phyloP scores from a whole-genome alignment of 225 moss, liverwort and hornwort species.

The Ulota crispa region DNA sequence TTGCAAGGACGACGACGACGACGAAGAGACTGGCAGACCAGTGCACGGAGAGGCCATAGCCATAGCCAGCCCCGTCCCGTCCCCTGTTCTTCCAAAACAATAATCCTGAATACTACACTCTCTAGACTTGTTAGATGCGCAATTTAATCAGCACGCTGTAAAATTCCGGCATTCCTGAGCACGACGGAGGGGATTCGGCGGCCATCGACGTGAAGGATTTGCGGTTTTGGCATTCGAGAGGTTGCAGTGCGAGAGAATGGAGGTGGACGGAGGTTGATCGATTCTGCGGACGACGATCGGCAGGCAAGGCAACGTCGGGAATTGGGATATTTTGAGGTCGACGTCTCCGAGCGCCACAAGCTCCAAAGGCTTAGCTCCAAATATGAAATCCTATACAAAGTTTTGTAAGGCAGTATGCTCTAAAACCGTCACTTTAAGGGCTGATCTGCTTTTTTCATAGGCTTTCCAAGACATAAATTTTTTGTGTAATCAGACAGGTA shows the following conservation, averaged over 20 bases:
- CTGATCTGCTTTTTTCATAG: no score
- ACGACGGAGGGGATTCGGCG: background rate
- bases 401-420: no score
- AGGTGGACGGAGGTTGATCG: background rate
- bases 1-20: conserved; percentile 18
- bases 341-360: no score
- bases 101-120: background rate
- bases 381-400: no score
- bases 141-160: background rate
- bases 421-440: no score
- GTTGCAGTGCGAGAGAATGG: background rate
- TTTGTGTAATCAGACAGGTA: no score
- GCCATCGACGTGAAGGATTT: background rate
- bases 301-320: background rate
- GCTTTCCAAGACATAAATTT: no score
- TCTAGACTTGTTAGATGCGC: background rate
- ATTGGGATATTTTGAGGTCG: background rate
- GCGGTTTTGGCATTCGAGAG: background rate
- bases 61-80: background rate
- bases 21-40: conserved; percentile 9
- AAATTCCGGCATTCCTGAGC: background rate
- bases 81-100: no score
- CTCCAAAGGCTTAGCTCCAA: no score
- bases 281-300: background rate
- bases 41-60: conserved; percentile 11